Conservation (phyloP, 345 rosid species). For the Psidium friedrichsthalianum region DNA sequence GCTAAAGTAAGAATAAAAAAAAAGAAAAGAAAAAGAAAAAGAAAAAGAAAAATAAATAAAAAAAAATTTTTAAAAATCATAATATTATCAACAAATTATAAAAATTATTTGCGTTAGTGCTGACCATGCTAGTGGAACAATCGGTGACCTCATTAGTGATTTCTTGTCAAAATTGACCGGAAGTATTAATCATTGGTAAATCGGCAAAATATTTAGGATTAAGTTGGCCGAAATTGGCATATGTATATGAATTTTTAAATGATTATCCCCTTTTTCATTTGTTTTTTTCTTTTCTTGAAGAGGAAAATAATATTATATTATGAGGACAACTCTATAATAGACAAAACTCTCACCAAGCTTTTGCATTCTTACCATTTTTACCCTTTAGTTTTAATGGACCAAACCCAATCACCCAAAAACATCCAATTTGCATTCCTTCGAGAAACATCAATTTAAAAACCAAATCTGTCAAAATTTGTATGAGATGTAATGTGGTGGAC, state of each 20-base stretch:
- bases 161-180: not conserved
- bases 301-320: not conserved
- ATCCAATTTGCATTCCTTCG: no score
- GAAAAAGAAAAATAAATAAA: not conserved
- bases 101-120: accelerated
- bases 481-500: no score
- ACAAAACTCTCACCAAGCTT: not conserved
- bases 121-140: not conserved
- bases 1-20: not conserved
- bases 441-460: no score
- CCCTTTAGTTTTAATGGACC: not conserved
- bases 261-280: not conserved
- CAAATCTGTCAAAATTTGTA: no score
- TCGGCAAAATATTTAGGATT: not conserved
- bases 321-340: not conserved
- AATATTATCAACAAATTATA: not conserved
- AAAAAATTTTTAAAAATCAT: accelerated
- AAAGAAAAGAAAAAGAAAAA: not conserved
- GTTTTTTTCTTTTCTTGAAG: not conserved
- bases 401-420: no score
- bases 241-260: not conserved
- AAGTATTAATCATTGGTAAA: not conserved
- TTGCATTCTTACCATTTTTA: not conserved
- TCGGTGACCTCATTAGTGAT: accelerated
- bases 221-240: no score